Percentiles rank a stretch among this genome's conserved stretches.
phyloP scores from a whole-genome alignment of 768 basidiomycete species.

The Tephrocybe sp. region DNA sequence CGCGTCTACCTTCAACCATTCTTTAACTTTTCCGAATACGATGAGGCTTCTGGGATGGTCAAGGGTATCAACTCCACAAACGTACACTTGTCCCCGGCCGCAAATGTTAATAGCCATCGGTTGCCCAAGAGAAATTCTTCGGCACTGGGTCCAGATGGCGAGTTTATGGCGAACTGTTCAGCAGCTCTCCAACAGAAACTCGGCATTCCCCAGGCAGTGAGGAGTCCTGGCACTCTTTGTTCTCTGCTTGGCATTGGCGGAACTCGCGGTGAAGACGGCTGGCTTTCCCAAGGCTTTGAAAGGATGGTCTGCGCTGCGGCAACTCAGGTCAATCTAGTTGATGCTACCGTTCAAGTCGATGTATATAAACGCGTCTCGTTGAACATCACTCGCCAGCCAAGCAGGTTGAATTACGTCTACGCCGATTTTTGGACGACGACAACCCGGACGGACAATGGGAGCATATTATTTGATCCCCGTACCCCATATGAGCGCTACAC shows the following conservation, averaged over 20 bases:
- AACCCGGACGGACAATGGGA: not conserved
- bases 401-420: constrained; percentile 12
- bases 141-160: not conserved
- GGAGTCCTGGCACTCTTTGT: constrained; percentile 8
- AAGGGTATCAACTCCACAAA: constrained; percentile 7
- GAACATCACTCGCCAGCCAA: constrained; percentile 13
- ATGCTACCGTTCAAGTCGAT: constrained; percentile 12
- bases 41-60: constrained; percentile 8
- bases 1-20: constrained; percentile 16
- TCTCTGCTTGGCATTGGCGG: constrained; percentile 15
- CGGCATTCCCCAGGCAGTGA: not conserved
- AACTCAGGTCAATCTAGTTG: constrained; percentile 19
- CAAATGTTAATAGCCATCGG: constrained; percentile 3
- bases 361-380: constrained; percentile 3
- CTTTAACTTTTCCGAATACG: constrained; percentile 16
- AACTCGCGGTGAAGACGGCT: constrained; percentile 3
- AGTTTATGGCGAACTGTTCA: constrained; percentile 15
- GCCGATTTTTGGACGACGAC: constrained; percentile 12
- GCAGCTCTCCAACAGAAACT: constrained; percentile 6
- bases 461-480: not conserved
- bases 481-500: constrained; percentile 12
- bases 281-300: not conserved
- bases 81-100: not conserved
- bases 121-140: not conserved
- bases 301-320: constrained; percentile 19